These are phyloP conservation scores for Olyra latifolia DNA, from an alignment of 176 grass and related monocot genomes.

Conservation along the genomic window DNA sequence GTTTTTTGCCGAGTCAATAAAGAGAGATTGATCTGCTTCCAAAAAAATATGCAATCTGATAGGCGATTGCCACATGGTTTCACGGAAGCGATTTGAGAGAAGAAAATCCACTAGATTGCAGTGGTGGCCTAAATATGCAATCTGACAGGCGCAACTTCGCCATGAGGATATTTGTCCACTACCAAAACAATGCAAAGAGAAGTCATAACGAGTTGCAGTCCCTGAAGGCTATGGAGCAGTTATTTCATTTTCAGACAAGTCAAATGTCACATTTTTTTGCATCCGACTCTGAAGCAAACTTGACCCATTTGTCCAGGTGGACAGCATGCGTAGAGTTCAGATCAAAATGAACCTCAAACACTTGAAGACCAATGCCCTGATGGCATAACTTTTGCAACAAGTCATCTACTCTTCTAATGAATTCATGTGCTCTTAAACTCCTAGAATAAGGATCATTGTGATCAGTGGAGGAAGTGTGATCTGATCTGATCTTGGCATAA, in stretches of 20 bases:
- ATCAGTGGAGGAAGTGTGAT: neutral
- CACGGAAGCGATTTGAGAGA: too few relatives aligned
- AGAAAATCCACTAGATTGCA: too few relatives aligned
- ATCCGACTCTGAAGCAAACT: neutral
- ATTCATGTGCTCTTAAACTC: neutral
- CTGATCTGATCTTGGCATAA: neutral
- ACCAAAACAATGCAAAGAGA: slow-evolving; percentile 4
- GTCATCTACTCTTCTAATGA: neutral
- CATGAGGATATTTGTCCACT: neutral
- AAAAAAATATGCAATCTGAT: slow-evolving; percentile 62
- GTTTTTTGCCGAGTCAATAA: slow-evolving; percentile 71
- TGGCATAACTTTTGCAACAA: neutral
- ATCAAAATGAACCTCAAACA: neutral
- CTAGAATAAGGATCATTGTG: neutral
- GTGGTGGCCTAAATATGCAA: slow-evolving; percentile 6
- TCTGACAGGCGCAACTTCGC: neutral
- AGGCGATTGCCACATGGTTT: too few relatives aligned
- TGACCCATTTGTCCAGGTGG: slow-evolving; percentile 28
- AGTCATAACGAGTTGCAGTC: slow-evolving; percentile 9
- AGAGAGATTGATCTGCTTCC: slow-evolving; percentile 72
- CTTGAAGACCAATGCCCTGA: neutral
- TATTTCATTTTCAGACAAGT: neutral
- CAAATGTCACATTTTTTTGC: neutral
- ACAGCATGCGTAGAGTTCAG: too few relatives aligned
- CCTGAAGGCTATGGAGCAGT: neutral